Base-by-base conservation (phyloP, 768 basidiomycete genomes). In the Strobilomyces dryophilus region DNA sequence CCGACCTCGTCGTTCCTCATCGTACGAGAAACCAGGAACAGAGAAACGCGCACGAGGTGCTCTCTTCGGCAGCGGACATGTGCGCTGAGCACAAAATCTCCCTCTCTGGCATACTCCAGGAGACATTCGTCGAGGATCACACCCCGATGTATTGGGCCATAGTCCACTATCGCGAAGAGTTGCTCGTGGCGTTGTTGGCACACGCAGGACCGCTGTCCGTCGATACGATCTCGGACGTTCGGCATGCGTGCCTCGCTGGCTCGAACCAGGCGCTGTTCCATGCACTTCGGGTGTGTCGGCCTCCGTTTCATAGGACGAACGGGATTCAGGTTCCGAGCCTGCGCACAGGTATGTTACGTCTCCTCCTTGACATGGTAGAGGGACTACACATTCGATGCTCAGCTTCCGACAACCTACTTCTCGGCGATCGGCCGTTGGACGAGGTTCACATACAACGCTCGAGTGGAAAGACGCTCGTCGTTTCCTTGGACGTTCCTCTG, bases 51-150 rank as follows among this genome's bases (percentile, higher is more conserved):
- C 55, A 69, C 4, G 66, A 59, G 24, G 77, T 87, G 18, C 76
- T 89, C 9, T 74, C 77, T 31, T 82, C 80, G 61, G 84, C 85
- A 56, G 75, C 77, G 0, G 80, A 83, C 20, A 82, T 79, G 0
- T 89, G 87, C 59, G 55, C 66, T 2, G 64, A 76, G 1, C 74
- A 83, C 35, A 72, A 71, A 17, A 57, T 89, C 5, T 76, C 77
- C 0, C 34, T 70, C 5, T 56, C 67, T 12, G 12, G 52, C 12
- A 45, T 68, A n/a, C 62, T 68, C 26, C 67, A 70, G 45, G 68
- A 68, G 46, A 6, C 26, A 1, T 59, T 42, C 6, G 42, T 68
- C 9, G 62, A 43, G 24, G 58, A 56, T 14, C 67, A 70, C 20
- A 66, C 66, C 1, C 60, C 67, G 17, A 66, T 68, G 42, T 66